Percentiles rank a stretch among this genome's conserved stretches.
phyloP scores from a whole-genome alignment of 176 grass and related monocot genomes.

The Cenchrus americanus region DNA sequence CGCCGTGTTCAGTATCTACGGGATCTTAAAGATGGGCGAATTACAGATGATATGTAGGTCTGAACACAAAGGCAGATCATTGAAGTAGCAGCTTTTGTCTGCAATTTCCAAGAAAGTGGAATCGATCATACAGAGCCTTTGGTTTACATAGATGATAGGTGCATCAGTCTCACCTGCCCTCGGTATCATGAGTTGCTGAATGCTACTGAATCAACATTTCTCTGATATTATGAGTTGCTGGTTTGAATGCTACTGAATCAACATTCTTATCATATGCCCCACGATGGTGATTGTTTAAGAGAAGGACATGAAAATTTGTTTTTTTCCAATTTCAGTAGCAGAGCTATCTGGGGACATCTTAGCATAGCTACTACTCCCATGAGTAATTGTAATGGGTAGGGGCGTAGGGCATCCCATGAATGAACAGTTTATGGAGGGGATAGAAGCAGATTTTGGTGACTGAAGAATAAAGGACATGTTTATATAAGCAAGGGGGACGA shows the following conservation, averaged over 20 bases:
- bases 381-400: not conserved
- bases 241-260: slow-evolving; percentile 4
- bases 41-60: slow-evolving; percentile 32
- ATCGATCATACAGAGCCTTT: not conserved
- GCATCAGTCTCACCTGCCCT: not conserved
- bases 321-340: not conserved
- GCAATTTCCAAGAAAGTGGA: slow-evolving; percentile 6
- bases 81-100: not conserved
- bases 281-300: not conserved
- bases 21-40: slow-evolving; percentile 54
- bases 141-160: not conserved
- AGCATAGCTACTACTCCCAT: not conserved
- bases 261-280: not conserved
- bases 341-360: not conserved
- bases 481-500: not conserved
- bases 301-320: not conserved
- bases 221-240: not conserved
- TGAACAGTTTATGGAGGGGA: not conserved
- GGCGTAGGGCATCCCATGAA: not conserved
- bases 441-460: not conserved
- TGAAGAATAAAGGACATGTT: not conserved
- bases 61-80: slow-evolving; percentile 13
- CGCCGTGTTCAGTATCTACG: slow-evolving; percentile 73
- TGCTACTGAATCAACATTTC: slow-evolving; percentile 20
- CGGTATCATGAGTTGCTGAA: not conserved